Evolutionary conservation across 371 early-diverging fungal genomes (phyloP), one percentile per base, ranked within the genome.

Genomic region (Lichtheimia corymbifera): DNA sequence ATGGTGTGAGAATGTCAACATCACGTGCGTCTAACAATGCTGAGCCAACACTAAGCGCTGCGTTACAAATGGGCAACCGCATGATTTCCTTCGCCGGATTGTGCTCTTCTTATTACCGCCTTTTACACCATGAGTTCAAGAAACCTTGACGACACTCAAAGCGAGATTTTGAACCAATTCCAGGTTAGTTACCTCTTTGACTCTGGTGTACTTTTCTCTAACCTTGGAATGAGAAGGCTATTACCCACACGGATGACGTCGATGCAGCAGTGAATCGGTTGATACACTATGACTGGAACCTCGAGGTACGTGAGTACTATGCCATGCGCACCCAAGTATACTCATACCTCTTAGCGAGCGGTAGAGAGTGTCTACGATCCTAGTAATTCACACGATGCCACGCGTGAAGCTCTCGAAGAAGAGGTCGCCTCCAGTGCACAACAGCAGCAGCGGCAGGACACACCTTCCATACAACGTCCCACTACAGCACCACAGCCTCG

Each of bases 161-260:
- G 35, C 35, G 11, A 35, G 6, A 35, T 35, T 35, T 11, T 35
- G 35, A 35, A 61, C 3, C 62, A 66, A 28, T 66, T 66, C 27
- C 66, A 66, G 59, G 66, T 60, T 22, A 52, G 28, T 5, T 12
- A 50, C 27, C n/a, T 14, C 15, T 59, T 7, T 17, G 5, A 47
- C 7, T 5, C 11, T 20, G 9, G 47, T 18, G 2, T 22, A 22
- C 24, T 51, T 14, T 25, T 51, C 3, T 22, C 41, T 14, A 58
- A 4, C 14, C 54, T 43, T 42, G 9, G n/a, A 57, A 4, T 50
- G 35, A 42, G 41, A 42, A 79, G 80, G 59, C 73, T n/a, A 68
- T 79, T 24, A 79, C 80, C 3, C 74, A 74, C 51, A 65, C 58
- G 18, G 64, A 71, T 20, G 71, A 79, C 51, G 22, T 71, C 14